These are phyloP conservation scores for Fennellomyces sp. DNA, from an alignment of 371 early-diverging fungal genomes.

Conservation along the genomic window DNA sequence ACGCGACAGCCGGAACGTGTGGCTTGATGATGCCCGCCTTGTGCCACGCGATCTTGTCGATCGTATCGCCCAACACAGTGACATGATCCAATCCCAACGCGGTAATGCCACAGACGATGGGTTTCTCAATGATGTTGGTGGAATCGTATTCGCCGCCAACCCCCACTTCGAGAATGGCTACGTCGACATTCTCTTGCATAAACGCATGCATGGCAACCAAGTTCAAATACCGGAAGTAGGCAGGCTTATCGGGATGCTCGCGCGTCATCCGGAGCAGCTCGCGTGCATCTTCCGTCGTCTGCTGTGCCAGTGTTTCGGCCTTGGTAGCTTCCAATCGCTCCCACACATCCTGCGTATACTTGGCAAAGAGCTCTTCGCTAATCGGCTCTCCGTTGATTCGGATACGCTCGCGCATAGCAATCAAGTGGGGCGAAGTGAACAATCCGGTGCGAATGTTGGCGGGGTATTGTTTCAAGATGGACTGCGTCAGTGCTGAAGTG, in stretches of 20 bases:
- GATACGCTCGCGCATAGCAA: constrained; percentile 93
- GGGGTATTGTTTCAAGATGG: constrained; percentile 58
- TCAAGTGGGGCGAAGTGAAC: constrained; percentile 94
- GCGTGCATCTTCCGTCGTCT: constrained; percentile 24
- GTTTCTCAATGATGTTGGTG: constrained; percentile 76
- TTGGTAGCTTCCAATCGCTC: constrained; percentile 66
- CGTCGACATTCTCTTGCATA: constrained; percentile 81
- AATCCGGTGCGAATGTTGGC: constrained; percentile 65
- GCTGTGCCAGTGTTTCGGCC: constrained; percentile 32
- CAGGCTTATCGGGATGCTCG: constrained; percentile 70
- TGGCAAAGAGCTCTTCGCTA: constrained; percentile 72
- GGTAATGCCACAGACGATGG: constrained; percentile 81
- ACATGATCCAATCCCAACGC: constrained; percentile 85
- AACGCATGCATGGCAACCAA: constrained; percentile 90
- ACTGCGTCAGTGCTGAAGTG: constrained; percentile 73
- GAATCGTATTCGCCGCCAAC: constrained; percentile 88
- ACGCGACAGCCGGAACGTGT: constrained; percentile 70
- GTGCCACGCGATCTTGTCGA: constrained; percentile 91
- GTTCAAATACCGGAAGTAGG: constrained; percentile 91
- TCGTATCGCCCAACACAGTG: constrained; percentile 71
- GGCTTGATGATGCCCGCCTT: constrained; percentile 92
- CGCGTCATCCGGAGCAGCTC: constrained; percentile 37
- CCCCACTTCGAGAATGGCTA: constrained; percentile 83
- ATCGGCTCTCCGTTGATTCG: constrained; percentile 89
- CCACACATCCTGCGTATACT: constrained; percentile 90